Evolutionary conservation across 768 basidiomycete species (phyloP), one percentile per base, ranked within the genome.

Genomic region (Austroboletus eburneus): DNA sequence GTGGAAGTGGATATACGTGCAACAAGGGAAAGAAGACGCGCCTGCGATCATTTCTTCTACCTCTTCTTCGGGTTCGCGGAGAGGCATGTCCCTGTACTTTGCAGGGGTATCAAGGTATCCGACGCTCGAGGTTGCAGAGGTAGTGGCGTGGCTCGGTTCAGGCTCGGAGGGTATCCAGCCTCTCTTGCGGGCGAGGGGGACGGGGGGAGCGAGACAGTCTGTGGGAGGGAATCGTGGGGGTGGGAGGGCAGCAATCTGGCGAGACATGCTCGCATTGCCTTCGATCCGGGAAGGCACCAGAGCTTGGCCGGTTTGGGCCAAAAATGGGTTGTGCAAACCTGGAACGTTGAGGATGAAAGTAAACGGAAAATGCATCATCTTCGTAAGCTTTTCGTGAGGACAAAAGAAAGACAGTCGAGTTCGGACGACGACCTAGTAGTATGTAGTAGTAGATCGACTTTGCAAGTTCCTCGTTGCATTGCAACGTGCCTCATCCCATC

Each of bases 91-190:
- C 50, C 75, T 71, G 52, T 83, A 81, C 63, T 80, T 80, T 39
- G 80, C 74, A 32, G 82, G 84, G 0, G 83, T 81, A 60, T 86
- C 81, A 30, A 87, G 74, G 64, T 83, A 85, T 23, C 85, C 87
- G 48, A 62, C 71, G 5, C 80, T 75, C 3, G 77, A 81, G 3
- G 79, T 65, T 3, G 77, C 64, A 4, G 73, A 78, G 39, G 79
- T 69, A 39, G 73, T 64, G 6, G 79, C 77, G 57, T 58, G 70
- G 59, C 77, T 81, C 9, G 76, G 75, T 51, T 79, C 80, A 35
- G 78, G 71, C 45, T 70, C 72, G 1, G 77, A 71, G 4, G 87
- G 86, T 33, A 80, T 79, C 87, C 87, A 89, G 24, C 83, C 84
- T 61, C 87, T 70, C 64, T 87, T 87, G 42, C 77, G 70, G 4